Conservation (phyloP, 148 eudicot genomes). For the Nyssa sinensis region DNA sequence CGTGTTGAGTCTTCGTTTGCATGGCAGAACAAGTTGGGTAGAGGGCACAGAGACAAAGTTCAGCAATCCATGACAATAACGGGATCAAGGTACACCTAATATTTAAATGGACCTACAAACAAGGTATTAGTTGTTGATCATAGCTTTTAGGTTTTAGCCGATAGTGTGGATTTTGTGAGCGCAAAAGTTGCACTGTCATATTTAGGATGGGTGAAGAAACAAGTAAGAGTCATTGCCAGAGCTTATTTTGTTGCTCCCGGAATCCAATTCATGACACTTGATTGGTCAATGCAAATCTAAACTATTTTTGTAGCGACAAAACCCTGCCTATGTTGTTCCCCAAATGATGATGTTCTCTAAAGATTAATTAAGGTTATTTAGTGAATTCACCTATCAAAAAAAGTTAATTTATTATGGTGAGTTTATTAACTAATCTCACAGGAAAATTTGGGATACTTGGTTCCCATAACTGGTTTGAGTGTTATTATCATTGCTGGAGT, state of each 20-base stretch:
- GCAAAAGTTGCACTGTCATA: too few relatives aligned
- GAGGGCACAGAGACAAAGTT: constrained; percentile 86
- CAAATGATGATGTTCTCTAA: too few relatives aligned
- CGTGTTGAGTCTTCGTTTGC: background rate
- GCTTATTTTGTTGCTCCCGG: background rate
- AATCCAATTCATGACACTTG: background rate
- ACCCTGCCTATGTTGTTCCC: too few relatives aligned
- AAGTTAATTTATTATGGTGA: too few relatives aligned
- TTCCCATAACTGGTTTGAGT: background rate
- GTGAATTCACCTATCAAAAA: too few relatives aligned
- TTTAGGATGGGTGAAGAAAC: too few relatives aligned
- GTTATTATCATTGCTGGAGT: background rate
- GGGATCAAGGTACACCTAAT: constrained; percentile 66
- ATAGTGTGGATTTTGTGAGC: background rate
- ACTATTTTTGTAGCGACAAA: background rate
- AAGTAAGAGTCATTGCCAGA: background rate
- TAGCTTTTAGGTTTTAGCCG: too few relatives aligned
- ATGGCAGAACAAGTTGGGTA: constrained; percentile 73
- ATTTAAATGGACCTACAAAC: background rate
- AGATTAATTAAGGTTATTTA: too few relatives aligned
- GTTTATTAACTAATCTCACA: background rate
- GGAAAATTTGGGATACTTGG: background rate
- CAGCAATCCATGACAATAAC: constrained; percentile 84
- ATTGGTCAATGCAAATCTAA: background rate
- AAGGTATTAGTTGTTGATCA: background rate